Base-by-base conservation (phyloP, 2,329 filamentous ascomycete species). In the Penicillium vulpinum region DNA sequence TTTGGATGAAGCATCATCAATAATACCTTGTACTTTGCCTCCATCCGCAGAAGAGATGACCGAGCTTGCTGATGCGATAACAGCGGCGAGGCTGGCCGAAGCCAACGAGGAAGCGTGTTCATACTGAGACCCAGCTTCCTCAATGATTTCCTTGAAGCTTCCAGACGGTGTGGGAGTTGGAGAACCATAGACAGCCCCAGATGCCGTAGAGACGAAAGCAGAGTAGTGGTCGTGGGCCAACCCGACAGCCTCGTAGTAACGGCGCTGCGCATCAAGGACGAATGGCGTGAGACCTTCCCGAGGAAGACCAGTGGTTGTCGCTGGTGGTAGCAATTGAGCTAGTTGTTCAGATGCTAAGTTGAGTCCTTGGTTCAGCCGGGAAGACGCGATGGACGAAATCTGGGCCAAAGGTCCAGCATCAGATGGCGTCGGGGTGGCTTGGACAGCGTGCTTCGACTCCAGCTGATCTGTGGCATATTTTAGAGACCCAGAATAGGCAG, bases 231-330 rank as follows among this genome's bases (percentile, higher is more conserved):
- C 90, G 67, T 95, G 88, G 0, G 91, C 91, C 43, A 91, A 73
- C 28, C 91, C 91, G 24, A 94, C 74, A 11, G 88, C 90, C 61
- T 91, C 88, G 65, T 91, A 92, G 73, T 93, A 93, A 56, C 88
- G 77, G 81, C 87, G 70, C 80, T 85, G 70, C 77, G 84, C 75
- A 80, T 83, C 79, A 75, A 87, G 73, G 77, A 87, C 58, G 73
- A 82, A 72, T 69, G 79, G 72, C 65, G 85, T 62, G 75, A 85
- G 62, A 71, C 80, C 77, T n/a, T 15, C 29, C 9, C 8, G 29
- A 28, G 78, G 77, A 1, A 87, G 86, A 2, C 87, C 83, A 39
- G 87, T 83, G 15, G 85, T 81, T 21, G 87, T 84, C 39, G 88
- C 78, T 28, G 85, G 87, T 52, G 85, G 80, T 72, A 87, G 86